Percentiles rank a stretch among this genome's conserved stretches.
Conservation (phyloP, 1,139 yeast species). For the Yamadazyma diospyri region DNA sequence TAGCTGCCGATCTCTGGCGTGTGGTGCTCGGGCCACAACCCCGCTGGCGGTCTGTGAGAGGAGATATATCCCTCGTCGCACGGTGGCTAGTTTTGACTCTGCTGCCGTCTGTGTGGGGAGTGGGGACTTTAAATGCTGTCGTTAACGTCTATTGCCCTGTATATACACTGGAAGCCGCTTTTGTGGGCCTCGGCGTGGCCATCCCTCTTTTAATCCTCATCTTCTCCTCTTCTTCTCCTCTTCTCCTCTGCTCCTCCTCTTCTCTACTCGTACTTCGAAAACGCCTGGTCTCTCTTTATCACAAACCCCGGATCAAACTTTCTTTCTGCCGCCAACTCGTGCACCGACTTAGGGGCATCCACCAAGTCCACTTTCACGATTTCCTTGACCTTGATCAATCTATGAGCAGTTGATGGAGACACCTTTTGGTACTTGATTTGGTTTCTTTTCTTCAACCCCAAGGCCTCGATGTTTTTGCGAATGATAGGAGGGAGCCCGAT, state of each 20-base stretch:
- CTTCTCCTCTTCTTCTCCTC: neutral
- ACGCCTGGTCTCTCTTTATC: constrained; percentile 16
- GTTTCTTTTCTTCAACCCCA: constrained; percentile 77
- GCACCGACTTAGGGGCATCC: constrained; percentile 44
- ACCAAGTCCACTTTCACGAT: constrained; percentile 81
- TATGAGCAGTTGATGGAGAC: constrained; percentile 80
- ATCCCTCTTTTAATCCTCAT: neutral
- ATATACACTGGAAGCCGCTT: too few species aligned
- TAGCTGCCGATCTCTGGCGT: too few species aligned
- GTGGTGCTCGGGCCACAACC: too few species aligned
- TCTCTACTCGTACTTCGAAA: constrained; percentile 11
- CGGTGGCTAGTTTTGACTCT: too few species aligned
- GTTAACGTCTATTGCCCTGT: constrained; percentile 9
- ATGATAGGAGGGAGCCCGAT: constrained; percentile 78
- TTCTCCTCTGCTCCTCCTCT: neutral
- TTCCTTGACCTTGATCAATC: constrained; percentile 80
- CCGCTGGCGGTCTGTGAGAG: too few species aligned
- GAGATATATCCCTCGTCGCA: too few species aligned
- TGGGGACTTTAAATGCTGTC: too few species aligned
- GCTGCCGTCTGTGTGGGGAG: too few species aligned
- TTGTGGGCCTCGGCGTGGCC: too few species aligned
- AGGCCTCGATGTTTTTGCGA: constrained; percentile 60
- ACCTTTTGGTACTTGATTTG: constrained; percentile 71
- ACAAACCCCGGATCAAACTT: constrained; percentile 62
- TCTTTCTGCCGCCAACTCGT: constrained; percentile 54